phyloP scores from a whole-genome alignment of 257 asterid species.

The Solanum lignicaule region DNA sequence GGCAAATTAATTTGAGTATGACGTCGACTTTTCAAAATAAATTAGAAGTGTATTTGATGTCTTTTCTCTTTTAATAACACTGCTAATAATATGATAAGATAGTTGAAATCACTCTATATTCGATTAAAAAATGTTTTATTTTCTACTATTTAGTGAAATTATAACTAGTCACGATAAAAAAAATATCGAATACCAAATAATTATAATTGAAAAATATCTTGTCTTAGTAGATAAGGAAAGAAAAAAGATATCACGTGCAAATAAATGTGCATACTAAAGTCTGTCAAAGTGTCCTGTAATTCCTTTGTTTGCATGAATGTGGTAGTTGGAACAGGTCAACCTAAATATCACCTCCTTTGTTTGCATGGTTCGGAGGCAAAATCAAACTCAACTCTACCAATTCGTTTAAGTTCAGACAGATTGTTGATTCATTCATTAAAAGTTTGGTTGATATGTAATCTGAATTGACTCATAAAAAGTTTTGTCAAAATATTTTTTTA shows the following conservation, averaged over 20 bases:
- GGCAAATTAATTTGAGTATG: background rate
- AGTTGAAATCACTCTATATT: background rate
- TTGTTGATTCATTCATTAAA: no score
- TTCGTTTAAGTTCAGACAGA: accelerated
- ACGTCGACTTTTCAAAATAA: background rate
- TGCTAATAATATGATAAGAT: background rate
- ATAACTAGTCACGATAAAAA: no score
- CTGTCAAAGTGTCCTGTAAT: background rate
- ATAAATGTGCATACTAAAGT: background rate
- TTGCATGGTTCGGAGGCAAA: background rate
- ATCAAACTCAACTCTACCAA: background rate
- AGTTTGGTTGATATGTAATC: no score
- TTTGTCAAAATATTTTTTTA: no score
- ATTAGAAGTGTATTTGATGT: background rate
- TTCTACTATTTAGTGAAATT: background rate
- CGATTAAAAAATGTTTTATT: background rate
- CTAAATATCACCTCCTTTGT: background rate
- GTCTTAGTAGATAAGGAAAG: background rate
- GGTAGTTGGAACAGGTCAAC: background rate
- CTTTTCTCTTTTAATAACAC: background rate
- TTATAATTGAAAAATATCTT: background rate
- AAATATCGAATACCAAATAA: background rate
- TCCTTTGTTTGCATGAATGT: background rate
- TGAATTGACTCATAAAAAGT: accelerated
- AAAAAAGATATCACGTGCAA: background rate